Evolutionary conservation across 805 yeast genomes (phyloP), one percentile per base, ranked within the genome.

Genomic region (Sungouiozyma ichnusensis): DNA sequence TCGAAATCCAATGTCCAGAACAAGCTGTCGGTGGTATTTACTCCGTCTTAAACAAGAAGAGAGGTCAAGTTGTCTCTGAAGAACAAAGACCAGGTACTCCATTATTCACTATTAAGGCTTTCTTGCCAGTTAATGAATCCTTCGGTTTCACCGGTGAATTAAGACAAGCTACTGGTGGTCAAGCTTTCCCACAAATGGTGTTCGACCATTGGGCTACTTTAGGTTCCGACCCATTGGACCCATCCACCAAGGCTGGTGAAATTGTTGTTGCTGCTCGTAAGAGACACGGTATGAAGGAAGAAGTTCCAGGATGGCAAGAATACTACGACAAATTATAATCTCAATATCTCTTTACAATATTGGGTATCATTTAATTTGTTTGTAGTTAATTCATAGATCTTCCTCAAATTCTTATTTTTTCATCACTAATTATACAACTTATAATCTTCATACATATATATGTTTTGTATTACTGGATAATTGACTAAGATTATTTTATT

Each of bases 61-160:
- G 98, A 85, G 98, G 98, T 76, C 97, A 90, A 78, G 97, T 90
- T 65, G 69, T 90, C 68, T 86, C 96, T 67, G 97, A 90, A 78
- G 96, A 88, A 77, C 98, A 90, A 79, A 88, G 97, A 77, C 97
- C 97, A 73, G 98, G 98, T 83, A 90, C 98, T 62, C 97, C 98
- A 74, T 80, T 92, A 78, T 92, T 92, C 81, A 87, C 95, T 64
- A 94, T 90, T 73, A 92, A 90, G 86, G 98, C 98, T 64, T 85
- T 87, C 95, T 80, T 90, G 76, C 98, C 98, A 71, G 97, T 90
- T 62, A 92, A 90, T 77, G 98, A 92, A 80, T 90, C 98, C 47
- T 90, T 92, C 83, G 98, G 98, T 84, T 90, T 90, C 95, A 83
- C 95, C 64, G 92, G 94, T 78, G 95, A 88, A 67, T 83, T 90